A percentile compares a stretch with the other conserved stretches of the same genome.
These are phyloP conservation scores for Calocera viscosa DNA, from an alignment of 768 basidiomycete genomes.

Conservation along the genomic window DNA sequence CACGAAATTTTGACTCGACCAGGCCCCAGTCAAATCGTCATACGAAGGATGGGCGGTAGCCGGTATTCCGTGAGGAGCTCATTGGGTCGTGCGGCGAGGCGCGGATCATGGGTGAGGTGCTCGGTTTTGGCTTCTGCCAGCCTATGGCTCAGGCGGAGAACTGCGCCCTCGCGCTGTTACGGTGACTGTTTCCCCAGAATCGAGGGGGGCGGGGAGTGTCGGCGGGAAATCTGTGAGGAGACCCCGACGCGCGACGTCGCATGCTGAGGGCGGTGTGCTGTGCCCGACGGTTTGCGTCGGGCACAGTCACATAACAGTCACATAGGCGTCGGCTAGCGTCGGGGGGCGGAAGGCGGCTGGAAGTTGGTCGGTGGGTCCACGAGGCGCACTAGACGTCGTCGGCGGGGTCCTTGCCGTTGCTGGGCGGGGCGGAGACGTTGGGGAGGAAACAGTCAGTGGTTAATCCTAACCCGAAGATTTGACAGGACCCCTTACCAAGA, in stretches of 20 bases:
- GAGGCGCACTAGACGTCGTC: background rate
- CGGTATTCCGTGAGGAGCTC: too few species aligned
- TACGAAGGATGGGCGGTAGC: too few species aligned
- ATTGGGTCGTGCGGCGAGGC: too few species aligned
- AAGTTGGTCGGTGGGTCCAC: background rate
- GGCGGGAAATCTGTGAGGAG: background rate
- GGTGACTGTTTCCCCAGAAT: too few species aligned
- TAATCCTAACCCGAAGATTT: background rate
- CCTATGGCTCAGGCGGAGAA: too few species aligned
- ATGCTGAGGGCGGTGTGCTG: background rate
- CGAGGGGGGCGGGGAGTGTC: background rate
- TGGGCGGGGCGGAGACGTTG: background rate
- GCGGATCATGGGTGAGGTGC: too few species aligned
- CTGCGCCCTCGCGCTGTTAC: too few species aligned
- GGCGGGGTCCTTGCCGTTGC: background rate
- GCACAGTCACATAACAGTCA: constrained; percentile 6
- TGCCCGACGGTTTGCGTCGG: background rate
- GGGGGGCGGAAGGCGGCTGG: background rate
- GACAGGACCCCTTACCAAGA: background rate
- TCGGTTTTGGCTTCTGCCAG: too few species aligned
- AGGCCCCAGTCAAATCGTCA: too few species aligned
- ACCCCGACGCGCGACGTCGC: background rate
- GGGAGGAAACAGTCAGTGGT: background rate
- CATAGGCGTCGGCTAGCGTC: background rate
- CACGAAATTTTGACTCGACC: too few species aligned